Evolutionary conservation across 768 basidiomycete species (phyloP).

Genomic region (Suillus subaureus): DNA sequence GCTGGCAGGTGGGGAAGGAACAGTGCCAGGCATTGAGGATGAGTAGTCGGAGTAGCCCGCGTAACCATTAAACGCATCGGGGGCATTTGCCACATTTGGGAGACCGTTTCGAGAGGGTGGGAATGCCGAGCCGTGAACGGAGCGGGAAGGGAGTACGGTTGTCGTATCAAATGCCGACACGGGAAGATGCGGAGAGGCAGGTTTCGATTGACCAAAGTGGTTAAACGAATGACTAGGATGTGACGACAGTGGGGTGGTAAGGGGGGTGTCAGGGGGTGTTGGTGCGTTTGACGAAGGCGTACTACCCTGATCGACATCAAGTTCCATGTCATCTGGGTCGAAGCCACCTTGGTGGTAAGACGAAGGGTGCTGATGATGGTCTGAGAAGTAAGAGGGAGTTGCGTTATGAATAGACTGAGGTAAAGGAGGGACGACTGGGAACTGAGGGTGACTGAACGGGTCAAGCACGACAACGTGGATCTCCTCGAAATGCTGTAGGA

Average conservation of each 20-base stretch:
- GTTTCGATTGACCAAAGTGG: conserved; percentile 33
- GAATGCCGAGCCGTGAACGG: conserved; percentile 36
- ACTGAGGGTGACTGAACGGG: conserved; percentile 38
- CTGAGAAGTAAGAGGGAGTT: conserved; percentile 30
- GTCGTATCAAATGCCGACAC: conserved; percentile 55
- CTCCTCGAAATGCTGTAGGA: conserved; percentile 92
- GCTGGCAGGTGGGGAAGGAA: conserved; percentile 34
- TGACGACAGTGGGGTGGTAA: conserved; percentile 43
- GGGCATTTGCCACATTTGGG: conserved; percentile 31
- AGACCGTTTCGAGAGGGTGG: conserved; percentile 31
- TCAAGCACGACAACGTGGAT: conserved; percentile 80
- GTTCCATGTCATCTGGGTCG: conserved; percentile 83
- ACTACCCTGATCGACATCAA: conserved; percentile 63
- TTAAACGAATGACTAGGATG: conserved; percentile 34
- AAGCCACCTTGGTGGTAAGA: conserved; percentile 44
- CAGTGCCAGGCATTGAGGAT: conserved; percentile 60
- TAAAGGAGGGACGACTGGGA: conserved; percentile 32
- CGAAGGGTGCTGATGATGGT: conserved; percentile 26
- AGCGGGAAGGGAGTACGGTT: conserved; percentile 52
- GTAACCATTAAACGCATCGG: conserved; percentile 70
- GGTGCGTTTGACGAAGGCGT: conserved; percentile 47
- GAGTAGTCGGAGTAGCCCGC: conserved; percentile 70
- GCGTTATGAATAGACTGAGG: conserved; percentile 32
- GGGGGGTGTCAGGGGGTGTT: conserved; percentile 46
- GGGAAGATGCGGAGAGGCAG: conserved; percentile 33